Evolutionary conservation across 2,329 filamentous ascomycete genomes (phyloP), one percentile per base, ranked within the genome.

Genomic region (Calonectria pauciramosa): DNA sequence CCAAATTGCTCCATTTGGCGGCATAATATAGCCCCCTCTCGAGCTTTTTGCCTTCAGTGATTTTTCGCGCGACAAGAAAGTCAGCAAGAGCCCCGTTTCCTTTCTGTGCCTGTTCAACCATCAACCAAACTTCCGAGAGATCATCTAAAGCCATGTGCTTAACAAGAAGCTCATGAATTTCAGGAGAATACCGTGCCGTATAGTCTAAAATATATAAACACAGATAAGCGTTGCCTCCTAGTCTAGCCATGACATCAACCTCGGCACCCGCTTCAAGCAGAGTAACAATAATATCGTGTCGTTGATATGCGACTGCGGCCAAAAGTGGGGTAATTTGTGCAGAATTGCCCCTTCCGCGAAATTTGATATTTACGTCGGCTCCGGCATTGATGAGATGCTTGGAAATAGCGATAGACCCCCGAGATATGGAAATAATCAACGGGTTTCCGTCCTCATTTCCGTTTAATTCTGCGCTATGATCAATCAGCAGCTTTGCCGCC

Each of bases 171-270:
- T 41, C 14, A 11, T 60, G 11, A 4, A 41, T 41, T 18, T 60
- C 34, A 28, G 56, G 32, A 14, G 2, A 36, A 1, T 18, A 14
- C 13, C 0, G 9, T 7, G 13, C 26, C 41, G 56, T 14, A 11
- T 1, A 11, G n/a, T 41, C 56, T 9, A 60, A 28, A 36, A 60
- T 38, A 1, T n/a, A 5, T 16, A 5, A 4, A 26, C 8, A 0
- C 13, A 3, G 18, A 7, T 14, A 1, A 41, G 0, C 8, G 14
- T 8, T 5, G 3, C 2, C 1, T n/a, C 18, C 6, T n/a, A 38
- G 1, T 38, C 6, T n/a, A 60, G 5, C 14, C 32, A 18, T 41
- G 3, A 41, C 14, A 41, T 34, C n/a, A 41, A 41, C 20, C 7
- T 41, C 18, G 23, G 56, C 56, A 36, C 56, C 34, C 14, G n/a